Percentiles rank a stretch among this genome's conserved stretches.
Conservation (phyloP, 805 yeast species). For the Ogataea naganishii region DNA sequence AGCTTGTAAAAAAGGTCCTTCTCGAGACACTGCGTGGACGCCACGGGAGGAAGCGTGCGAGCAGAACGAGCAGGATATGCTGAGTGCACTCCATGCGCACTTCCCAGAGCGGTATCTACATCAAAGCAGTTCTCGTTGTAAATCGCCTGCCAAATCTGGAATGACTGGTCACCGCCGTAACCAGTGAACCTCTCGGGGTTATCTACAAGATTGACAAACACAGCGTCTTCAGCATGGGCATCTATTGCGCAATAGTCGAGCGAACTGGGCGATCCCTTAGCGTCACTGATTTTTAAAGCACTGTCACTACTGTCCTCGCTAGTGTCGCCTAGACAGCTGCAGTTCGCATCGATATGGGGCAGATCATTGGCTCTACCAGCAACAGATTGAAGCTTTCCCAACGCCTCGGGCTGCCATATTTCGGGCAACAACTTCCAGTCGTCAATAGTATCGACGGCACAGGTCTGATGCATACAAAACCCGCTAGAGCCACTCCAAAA, state of each 20-base stretch:
- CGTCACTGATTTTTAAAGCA: no score
- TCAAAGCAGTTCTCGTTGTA: constrained; percentile 84
- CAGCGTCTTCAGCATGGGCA: constrained; percentile 56
- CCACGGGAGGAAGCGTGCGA: no score
- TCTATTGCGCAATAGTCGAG: constrained; percentile 68
- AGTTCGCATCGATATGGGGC: no score
- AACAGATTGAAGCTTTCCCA: constrained; percentile 42
- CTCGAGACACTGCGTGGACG: constrained; percentile 63
- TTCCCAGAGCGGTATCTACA: constrained; percentile 11
- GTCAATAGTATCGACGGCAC: constrained; percentile 82
- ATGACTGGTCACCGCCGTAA: constrained; percentile 86
- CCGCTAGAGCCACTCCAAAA: constrained; percentile 74
- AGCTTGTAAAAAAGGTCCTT: constrained; percentile 82
- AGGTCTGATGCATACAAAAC: constrained; percentile 77
- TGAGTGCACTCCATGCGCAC: no score
- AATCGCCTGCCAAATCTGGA: constrained; percentile 87
- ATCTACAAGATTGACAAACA: constrained; percentile 74
- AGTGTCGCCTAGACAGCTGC: no score
- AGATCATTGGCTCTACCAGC: no score
- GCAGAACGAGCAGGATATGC: no score
- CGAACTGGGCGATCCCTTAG: no score
- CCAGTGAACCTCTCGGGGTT: constrained; percentile 98
- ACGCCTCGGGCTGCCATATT: constrained; percentile 62
- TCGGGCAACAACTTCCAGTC: constrained; percentile 67
- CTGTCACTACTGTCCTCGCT: no score